Evolutionary conservation across 1,284 basidiomycete genomes (phyloP).

Genomic region (Melampsora occidentalis): DNA sequence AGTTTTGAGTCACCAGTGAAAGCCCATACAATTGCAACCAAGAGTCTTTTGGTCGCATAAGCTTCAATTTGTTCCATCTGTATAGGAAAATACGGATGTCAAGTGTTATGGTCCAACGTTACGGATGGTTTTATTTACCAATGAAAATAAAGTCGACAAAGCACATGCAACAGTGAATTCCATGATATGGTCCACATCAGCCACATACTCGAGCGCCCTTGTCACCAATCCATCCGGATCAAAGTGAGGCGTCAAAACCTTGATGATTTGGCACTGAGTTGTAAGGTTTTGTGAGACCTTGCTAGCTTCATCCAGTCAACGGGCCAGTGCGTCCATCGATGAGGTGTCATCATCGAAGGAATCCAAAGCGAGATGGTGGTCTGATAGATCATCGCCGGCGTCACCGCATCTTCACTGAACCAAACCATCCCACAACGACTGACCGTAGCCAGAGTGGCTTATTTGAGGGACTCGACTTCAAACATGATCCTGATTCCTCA

Average conservation of each 20-base stretch:
- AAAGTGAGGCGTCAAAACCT: constrained; percentile 77
- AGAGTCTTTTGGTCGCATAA: constrained; percentile 84
- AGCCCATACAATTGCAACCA: constrained; percentile 93
- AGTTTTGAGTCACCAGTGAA: constrained; percentile 94
- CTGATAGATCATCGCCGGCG: constrained; percentile 83
- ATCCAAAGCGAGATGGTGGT: constrained; percentile 75
- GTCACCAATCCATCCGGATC: constrained; percentile 75
- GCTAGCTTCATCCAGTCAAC: constrained; percentile 62
- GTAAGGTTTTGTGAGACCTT: constrained; percentile 64
- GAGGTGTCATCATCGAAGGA: constrained; percentile 79
- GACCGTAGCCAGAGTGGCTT: constrained; percentile 96
- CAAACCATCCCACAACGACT: constrained; percentile 99
- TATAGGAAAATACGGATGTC: constrained; percentile 93
- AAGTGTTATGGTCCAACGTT: constrained; percentile 94
- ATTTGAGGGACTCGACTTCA: constrained; percentile 95
- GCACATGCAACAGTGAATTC: constrained; percentile 91
- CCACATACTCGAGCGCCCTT: constrained; percentile 73
- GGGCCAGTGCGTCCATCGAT: constrained; percentile 59
- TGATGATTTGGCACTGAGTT: constrained; percentile 74
- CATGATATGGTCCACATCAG: constrained; percentile 92
- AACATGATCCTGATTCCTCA: constrained; percentile 99
- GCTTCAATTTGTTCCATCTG: constrained; percentile 76
- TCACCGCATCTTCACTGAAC: constrained; percentile 96
- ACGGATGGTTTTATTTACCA: constrained; percentile 91
- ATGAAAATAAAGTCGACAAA: constrained; percentile 90